Conservation (phyloP, 2,329 filamentous ascomycete genomes). For the Beauveria sp. region DNA sequence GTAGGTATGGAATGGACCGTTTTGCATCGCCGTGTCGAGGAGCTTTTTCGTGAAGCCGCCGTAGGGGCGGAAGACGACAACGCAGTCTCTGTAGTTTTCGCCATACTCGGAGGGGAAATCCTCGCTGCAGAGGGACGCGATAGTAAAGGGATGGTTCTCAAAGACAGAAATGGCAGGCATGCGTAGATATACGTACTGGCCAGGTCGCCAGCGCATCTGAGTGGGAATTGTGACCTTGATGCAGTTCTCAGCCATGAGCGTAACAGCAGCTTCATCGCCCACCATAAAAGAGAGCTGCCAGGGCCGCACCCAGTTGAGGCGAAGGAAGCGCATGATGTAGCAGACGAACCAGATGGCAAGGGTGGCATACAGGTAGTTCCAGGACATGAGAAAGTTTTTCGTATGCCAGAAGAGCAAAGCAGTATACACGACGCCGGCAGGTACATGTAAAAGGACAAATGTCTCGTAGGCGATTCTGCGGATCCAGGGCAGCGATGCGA, state of each 20-base stretch:
- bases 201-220: constrained; percentile 85
- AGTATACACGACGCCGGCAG: constrained; percentile 72
- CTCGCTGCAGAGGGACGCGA: constrained; percentile 84
- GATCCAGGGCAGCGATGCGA: constrained; percentile 75
- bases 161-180: constrained; percentile 89
- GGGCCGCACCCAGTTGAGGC: constrained; percentile 83
- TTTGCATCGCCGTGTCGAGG: constrained; percentile 71
- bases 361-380: constrained; percentile 80
- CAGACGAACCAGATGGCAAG: constrained; percentile 71
- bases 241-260: constrained; percentile 84
- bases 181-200: constrained; percentile 88
- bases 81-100: constrained; percentile 79
- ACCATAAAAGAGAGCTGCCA: constrained; percentile 74
- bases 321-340: constrained; percentile 68
- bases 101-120: constrained; percentile 92
- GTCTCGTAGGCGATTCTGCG: constrained; percentile 75
- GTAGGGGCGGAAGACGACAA: constrained; percentile 85
- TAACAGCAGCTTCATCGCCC: constrained; percentile 85
- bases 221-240: constrained; percentile 94
- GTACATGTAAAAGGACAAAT: constrained; percentile 76
- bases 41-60: constrained; percentile 83
- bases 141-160: constrained; percentile 93
- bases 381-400: constrained; percentile 83
- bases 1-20: constrained; percentile 87
- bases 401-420: constrained; percentile 93